Percentiles rank a stretch among this genome's conserved stretches.
Evolutionary conservation across 2,329 filamentous ascomycete genomes (phyloP).

Genomic region (Calonectria honghensis): DNA sequence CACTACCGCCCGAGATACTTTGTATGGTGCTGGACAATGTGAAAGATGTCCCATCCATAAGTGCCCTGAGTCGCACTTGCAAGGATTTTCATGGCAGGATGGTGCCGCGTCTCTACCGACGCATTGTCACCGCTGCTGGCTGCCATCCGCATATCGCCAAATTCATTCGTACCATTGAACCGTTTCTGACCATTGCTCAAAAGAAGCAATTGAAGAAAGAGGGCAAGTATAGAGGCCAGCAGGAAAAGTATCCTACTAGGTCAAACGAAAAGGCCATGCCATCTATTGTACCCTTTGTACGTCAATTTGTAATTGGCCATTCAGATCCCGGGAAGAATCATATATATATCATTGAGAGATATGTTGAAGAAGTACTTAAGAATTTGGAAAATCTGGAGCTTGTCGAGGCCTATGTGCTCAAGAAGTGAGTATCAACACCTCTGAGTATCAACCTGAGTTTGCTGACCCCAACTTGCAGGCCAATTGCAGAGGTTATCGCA

Average conservation of each 20-base stretch:
- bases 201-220: conserved; percentile 48
- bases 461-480: conserved; percentile 36
- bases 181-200: conserved; percentile 42
- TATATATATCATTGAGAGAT: conserved; percentile 40
- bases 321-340: conserved; percentile 42
- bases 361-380: conserved; percentile 46
- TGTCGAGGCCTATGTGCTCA: conserved; percentile 33
- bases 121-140: conserved; percentile 28
- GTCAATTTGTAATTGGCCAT: conserved; percentile 37
- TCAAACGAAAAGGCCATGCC: conserved; percentile 34
- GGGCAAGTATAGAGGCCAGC: conserved; percentile 47
- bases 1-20: conserved; percentile 14
- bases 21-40: conserved; percentile 2
- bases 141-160: conserved; percentile 48
- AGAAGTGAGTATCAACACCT: conserved; percentile 33
- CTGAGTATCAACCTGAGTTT: too few relatives aligned
- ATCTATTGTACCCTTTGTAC: conserved; percentile 31
- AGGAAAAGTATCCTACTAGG: conserved; percentile 35
- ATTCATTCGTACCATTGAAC: conserved; percentile 47
- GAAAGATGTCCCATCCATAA: conserved; percentile 19
- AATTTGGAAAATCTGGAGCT: conserved; percentile 44
- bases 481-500: conserved; percentile 41
- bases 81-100: conserved; percentile 45
- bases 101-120: conserved; percentile 44
- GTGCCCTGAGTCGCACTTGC: conserved; percentile 42